These are phyloP conservation scores for Amanita muscaria DNA, from an alignment of 768 basidiomycete species.

Conservation along the genomic window DNA sequence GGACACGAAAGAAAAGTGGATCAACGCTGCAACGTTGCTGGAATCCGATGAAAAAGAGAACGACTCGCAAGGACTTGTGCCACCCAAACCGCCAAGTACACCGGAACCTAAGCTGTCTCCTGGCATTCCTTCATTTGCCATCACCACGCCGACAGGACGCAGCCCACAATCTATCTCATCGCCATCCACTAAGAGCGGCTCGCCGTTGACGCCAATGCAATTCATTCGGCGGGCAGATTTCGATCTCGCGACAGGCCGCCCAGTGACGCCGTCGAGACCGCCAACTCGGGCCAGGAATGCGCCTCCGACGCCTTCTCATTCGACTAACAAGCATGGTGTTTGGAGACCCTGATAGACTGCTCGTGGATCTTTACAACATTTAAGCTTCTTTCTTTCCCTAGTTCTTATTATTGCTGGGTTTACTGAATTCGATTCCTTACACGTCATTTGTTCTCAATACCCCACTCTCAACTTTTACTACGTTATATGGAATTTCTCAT, in stretches of 20 bases:
- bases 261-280: constrained; percentile 60
- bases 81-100: constrained; percentile 43
- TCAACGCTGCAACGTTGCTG: constrained; percentile 65
- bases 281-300: constrained; percentile 32
- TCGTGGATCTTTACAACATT: no score
- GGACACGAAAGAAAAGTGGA: constrained; percentile 65
- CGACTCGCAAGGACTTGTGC: constrained; percentile 2
- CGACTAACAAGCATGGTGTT: constrained; percentile 27
- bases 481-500: neutral
- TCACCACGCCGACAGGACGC: constrained; percentile 47
- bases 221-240: constrained; percentile 75
- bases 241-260: constrained; percentile 39
- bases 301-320: constrained; percentile 4
- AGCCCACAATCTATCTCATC: constrained; percentile 45
- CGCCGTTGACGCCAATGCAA: constrained; percentile 73
- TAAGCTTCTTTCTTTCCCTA: no score
- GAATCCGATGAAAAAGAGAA: constrained; percentile 37
- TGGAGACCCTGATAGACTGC: constrained; percentile 53
- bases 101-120: constrained; percentile 53
- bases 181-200: constrained; percentile 48
- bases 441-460: neutral
- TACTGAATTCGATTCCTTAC: constrained; percentile 8
- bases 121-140: constrained; percentile 57
- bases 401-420: no score
- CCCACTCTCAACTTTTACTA: neutral